Evolutionary conservation across 2,329 filamentous ascomycete species (phyloP).

Genomic region (Aspergillus clavatus): DNA sequence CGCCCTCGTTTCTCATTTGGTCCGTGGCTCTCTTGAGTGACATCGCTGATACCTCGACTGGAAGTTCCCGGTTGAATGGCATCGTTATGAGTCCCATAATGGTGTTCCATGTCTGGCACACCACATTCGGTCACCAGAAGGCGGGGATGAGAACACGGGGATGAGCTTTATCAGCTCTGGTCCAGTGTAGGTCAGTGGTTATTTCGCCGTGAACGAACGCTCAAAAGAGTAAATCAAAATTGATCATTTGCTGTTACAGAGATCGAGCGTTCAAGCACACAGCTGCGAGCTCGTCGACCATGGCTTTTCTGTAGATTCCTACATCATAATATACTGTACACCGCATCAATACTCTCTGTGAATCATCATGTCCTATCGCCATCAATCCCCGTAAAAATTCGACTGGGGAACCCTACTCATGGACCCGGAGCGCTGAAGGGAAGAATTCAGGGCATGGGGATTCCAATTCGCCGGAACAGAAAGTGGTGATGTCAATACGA

Average conservation of each 20-base stretch:
- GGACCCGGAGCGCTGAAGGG: neutral
- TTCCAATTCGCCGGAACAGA: neutral
- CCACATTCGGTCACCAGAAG: neutral
- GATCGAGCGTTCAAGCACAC: neutral
- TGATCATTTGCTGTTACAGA: too few species aligned
- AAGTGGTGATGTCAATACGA: neutral
- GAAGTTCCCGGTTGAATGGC: slow-evolving; percentile 13
- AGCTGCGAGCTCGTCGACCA: too few species aligned
- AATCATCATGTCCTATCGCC: neutral
- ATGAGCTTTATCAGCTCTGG: too few species aligned
- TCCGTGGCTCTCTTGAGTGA: slow-evolving; percentile 11
- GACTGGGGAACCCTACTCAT: neutral
- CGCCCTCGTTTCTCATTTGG: slow-evolving; percentile 11
- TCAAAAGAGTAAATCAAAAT: too few species aligned
- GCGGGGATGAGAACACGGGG: too few species aligned
- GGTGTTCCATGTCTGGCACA: neutral
- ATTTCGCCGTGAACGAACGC: too few species aligned
- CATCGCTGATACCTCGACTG: slow-evolving; percentile 9
- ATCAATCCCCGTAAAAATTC: neutral
- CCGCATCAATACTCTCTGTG: neutral
- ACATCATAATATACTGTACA: neutral
- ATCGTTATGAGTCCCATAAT: neutral
- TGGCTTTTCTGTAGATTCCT: too few species aligned
- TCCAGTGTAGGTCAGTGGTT: too few species aligned
- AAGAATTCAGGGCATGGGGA: neutral